These are phyloP conservation scores for Citeromyces nyonsensis DNA, from an alignment of 805 yeast species.

Conservation along the genomic window DNA sequence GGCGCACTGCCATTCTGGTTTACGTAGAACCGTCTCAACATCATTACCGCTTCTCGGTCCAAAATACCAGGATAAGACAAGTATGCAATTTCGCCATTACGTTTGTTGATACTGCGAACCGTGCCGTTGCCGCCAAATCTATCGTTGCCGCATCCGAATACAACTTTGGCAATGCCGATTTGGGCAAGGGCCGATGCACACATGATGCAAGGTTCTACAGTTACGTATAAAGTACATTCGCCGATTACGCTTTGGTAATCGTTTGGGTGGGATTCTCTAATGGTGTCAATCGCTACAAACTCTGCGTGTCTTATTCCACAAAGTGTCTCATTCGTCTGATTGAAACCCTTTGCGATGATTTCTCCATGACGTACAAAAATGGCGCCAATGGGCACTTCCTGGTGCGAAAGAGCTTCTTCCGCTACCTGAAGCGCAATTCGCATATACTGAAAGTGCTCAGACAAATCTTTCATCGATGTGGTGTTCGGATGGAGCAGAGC, in stretches of 20 bases:
- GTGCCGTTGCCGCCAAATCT: slow-evolving; percentile 96
- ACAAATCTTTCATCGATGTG: no score
- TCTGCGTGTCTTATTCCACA: slow-evolving; percentile 93
- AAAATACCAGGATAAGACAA: slow-evolving; percentile 61
- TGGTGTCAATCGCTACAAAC: slow-evolving; percentile 57
- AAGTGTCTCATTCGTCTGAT: slow-evolving; percentile 71
- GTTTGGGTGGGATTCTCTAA: slow-evolving; percentile 18
- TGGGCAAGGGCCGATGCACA: slow-evolving; percentile 89
- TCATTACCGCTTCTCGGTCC: slow-evolving; percentile 68
- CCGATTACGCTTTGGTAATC: slow-evolving; percentile 20
- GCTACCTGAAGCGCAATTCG: slow-evolving; percentile 39
- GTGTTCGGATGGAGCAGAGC: no score
- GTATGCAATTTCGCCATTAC: slow-evolving; percentile 20
- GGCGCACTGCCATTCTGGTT: slow-evolving; percentile 83
- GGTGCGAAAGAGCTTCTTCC: slow-evolving; percentile 40
- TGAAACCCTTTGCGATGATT: slow-evolving; percentile 65
- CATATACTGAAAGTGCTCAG: slow-evolving; percentile 25
- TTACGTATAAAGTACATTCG: slow-evolving; percentile 65
- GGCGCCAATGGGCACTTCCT: slow-evolving; percentile 81
- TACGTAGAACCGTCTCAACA: slow-evolving; percentile 72
- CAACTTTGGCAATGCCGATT: slow-evolving; percentile 53
- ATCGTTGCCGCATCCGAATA: slow-evolving; percentile 89
- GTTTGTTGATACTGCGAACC: slow-evolving; percentile 24
- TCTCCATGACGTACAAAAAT: slow-evolving; percentile 36
- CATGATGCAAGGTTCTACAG: slow-evolving; percentile 98